Evolutionary conservation across 208 protist genomes (phyloP), one percentile per base, ranked within the genome.

Genomic region (Vickermania ingenoplastis): DNA sequence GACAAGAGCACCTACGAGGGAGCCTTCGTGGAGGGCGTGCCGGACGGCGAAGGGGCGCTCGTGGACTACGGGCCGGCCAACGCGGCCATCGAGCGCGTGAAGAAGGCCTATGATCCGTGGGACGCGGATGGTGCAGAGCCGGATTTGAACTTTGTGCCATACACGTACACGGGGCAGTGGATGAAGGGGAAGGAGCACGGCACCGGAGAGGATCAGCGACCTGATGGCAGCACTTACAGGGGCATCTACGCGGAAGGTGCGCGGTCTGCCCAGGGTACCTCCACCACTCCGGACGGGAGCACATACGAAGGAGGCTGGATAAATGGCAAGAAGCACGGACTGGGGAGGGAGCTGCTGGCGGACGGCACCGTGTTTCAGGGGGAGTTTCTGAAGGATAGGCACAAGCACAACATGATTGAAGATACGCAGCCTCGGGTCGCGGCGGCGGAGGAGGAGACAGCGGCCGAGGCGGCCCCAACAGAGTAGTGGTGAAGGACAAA

Each of bases 181-280:
- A 78, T 65, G 45, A 73, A 94, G 56, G 89, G 89, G 29, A 89
- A 90, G 75, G 92, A 91, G 71, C 83, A 94, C 67, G 92, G 89
- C 53, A 76, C 90, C 57, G 81, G 84, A 69, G 80, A 93, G 55
- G 77, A 89, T 31, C 82, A 83, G 67, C 91, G 89, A 74, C 83
- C 87, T 27, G 95, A 89, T 62, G 89, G 80, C 41, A 91, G 87
- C 72, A 79, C 81, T 30, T 96, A 96, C 74, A 78, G 91, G 65
- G 91, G 91, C 24, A 75, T 82, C 49, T 95, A 83, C 81, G 71
- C 80, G 24, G 76, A 86, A 28, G 83, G 91, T 59, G 73, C 66
- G 36, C 83, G 86, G 51, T 76, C 93, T 63, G 91, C 87, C 50
- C 61, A 92, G 49, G 91, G 91, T 28, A 61, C 87, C 58, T 70